Evolutionary conservation across 2,329 filamentous ascomycete genomes (phyloP).

Genomic region (Blastomyces gilchristii): DNA sequence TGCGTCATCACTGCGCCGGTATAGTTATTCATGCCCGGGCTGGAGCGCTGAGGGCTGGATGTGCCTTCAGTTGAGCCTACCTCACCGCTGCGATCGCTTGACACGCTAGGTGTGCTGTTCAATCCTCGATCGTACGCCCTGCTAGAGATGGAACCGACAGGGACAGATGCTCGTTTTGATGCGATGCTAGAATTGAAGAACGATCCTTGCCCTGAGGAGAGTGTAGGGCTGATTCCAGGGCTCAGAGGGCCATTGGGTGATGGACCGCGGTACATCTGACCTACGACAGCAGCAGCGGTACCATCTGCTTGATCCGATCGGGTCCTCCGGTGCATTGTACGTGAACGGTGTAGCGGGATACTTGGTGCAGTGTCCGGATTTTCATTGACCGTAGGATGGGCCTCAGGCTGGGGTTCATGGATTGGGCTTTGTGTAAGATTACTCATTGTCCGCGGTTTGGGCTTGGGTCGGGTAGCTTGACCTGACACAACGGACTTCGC

Average conservation of each 20-base stretch:
- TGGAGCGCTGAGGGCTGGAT: constrained; percentile 51
- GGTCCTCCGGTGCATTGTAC: constrained; percentile 39
- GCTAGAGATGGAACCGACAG: constrained; percentile 43
- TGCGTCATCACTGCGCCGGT: constrained; percentile 52
- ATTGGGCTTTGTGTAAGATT: constrained; percentile 27
- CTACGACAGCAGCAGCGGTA: constrained; percentile 60
- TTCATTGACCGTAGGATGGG: constrained; percentile 32
- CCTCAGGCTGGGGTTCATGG: constrained; percentile 7
- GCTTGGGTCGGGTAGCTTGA: constrained; percentile 28
- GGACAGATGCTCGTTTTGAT: constrained; percentile 39
- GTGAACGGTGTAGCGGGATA: constrained; percentile 36
- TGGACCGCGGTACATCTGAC: constrained; percentile 74
- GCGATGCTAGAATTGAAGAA: constrained; percentile 42
- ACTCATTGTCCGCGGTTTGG: constrained; percentile 37
- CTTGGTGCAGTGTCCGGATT: constrained; percentile 40
- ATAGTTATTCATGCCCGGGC: constrained; percentile 58
- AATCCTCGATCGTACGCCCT: constrained; percentile 39
- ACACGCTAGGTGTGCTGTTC: constrained; percentile 57
- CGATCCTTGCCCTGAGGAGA: constrained; percentile 29
- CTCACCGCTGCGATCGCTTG: constrained; percentile 40
- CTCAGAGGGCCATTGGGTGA: constrained; percentile 42
- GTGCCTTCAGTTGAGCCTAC: constrained; percentile 37
- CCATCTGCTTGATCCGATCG: constrained; percentile 39
- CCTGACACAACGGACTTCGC: constrained; percentile 51
- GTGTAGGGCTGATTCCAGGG: constrained; percentile 44